Base-by-base conservation (phyloP, 202 grass and related monocot species). In the Eragrostis tef region DNA sequence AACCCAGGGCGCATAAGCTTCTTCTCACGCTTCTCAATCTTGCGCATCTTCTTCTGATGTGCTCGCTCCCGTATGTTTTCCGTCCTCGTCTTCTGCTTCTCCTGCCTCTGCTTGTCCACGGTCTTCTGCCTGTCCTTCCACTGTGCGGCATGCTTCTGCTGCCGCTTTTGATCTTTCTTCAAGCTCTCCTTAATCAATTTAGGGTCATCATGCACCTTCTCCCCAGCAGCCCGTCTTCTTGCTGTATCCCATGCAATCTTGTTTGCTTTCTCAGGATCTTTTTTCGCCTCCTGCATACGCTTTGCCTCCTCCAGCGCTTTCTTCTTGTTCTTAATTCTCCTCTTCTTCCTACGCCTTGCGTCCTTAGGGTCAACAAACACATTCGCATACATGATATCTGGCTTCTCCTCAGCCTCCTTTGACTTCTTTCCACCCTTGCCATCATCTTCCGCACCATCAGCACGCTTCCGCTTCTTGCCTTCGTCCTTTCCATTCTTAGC, bases 21-120 rank as follows among this genome's bases (percentile, higher is more conserved):
- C 84, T 94, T 97, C 87, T 97, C 94, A 0, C 91, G 91, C 87
- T 94, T 94, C 70, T 97, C 94, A 54, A 97, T 92, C 67, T 87
- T 87, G 60, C 84, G 79, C 74, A 87, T 87, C 83, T 86, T 94
- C 78, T 94, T 97, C 61, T 94, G 87, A 9, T 97, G 74, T 74
- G 91, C 87, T 70, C 91, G 89, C 50, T 87, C 94, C 78, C 64
- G 67, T 15, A 97, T 92, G 77, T 97, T 94, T 17, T 83, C 86
- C 0, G 75, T 80, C 66, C 94, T 80, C n/a, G 29, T 87, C 66
- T 80, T 83, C 78, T 97, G 91, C 48, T 92, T 92, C 52, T 92
- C 89, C 15, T 74, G 64, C 71, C 26, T 89, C 24, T 81, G 49
- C 19, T 83, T 94, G 41, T 77, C 78, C 58, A 84, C 84, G 3